These are phyloP conservation scores for Stropharia rugosoannulata DNA, from an alignment of 768 basidiomycete species.

Conservation along the genomic window DNA sequence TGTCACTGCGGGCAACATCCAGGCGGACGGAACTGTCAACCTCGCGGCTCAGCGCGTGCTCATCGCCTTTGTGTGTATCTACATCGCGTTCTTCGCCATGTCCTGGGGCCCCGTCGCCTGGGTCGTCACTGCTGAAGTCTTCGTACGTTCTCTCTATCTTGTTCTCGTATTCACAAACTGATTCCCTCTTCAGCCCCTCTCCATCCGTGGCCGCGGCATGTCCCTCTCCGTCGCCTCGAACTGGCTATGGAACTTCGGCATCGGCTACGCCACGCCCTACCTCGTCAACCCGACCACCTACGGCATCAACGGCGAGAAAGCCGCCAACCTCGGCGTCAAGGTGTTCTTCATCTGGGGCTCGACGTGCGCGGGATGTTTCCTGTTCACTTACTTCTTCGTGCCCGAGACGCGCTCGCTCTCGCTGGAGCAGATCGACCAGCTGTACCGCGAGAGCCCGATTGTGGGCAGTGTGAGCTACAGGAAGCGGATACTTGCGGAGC, in stretches of 20 bases:
- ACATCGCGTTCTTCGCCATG: slow-evolving; percentile 41
- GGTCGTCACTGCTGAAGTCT: slow-evolving; percentile 74
- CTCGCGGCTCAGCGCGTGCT: slow-evolving; percentile 40
- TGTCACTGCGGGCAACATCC: background rate
- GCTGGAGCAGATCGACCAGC: slow-evolving; percentile 77
- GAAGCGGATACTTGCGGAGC: background rate
- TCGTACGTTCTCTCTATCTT: slow-evolving; percentile 31
- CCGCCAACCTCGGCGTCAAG: slow-evolving; percentile 55
- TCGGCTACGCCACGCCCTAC: slow-evolving; percentile 59
- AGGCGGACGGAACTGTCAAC: slow-evolving; percentile 25
- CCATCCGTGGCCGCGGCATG: slow-evolving; percentile 78
- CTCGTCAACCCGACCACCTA: slow-evolving; percentile 42
- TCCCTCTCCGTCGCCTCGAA: slow-evolving; percentile 56
- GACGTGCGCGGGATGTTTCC: slow-evolving; percentile 62
- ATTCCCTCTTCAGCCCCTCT: slow-evolving; percentile 45
- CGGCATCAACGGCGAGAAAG: slow-evolving; percentile 21
- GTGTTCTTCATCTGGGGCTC: slow-evolving; percentile 83
- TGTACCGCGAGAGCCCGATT: slow-evolving; percentile 58
- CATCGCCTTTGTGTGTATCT: slow-evolving; percentile 5
- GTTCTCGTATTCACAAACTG: background rate
- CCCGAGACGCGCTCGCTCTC: slow-evolving; percentile 68
- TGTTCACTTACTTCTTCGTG: slow-evolving; percentile 55
- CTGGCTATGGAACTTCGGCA: slow-evolving; percentile 77
- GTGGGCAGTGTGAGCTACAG: background rate
- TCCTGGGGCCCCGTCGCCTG: slow-evolving; percentile 76